These are phyloP conservation scores for Paramecium octaurelia DNA, from an alignment of 73 alveolate genomes.

Conservation along the genomic window DNA sequence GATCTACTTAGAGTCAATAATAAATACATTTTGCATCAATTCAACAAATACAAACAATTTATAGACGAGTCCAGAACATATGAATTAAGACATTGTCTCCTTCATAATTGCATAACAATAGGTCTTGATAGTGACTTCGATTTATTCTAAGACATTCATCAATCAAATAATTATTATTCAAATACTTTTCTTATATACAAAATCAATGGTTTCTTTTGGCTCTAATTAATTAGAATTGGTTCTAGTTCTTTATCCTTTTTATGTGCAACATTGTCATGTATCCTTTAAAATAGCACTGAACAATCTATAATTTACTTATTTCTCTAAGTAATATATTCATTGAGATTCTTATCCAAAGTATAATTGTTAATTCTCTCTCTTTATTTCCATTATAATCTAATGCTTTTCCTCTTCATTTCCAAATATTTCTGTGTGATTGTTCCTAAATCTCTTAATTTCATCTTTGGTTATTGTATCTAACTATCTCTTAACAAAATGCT, in stretches of 20 bases:
- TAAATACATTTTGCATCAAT: neutral
- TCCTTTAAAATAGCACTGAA: neutral
- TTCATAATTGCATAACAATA: neutral
- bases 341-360: neutral
- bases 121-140: neutral
- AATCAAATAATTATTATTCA: neutral
- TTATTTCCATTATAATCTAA: neutral
- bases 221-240: neutral
- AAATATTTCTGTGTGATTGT: neutral
- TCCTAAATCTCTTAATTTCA: neutral
- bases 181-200: neutral
- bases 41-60: conserved; percentile 13
- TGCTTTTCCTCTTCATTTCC: neutral
- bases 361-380: neutral
- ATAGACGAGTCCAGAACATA: neutral
- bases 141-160: conserved; percentile 21
- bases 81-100: conserved; percentile 13
- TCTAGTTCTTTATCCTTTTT: neutral
- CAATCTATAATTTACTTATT: neutral
- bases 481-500: neutral
- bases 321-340: neutral
- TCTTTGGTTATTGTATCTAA: neutral
- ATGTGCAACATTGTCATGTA: neutral
- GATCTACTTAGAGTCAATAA: neutral
- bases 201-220: neutral